Evolutionary conservation across 257 asterid genomes (phyloP).

Genomic region (Przewalskia tangutica): DNA sequence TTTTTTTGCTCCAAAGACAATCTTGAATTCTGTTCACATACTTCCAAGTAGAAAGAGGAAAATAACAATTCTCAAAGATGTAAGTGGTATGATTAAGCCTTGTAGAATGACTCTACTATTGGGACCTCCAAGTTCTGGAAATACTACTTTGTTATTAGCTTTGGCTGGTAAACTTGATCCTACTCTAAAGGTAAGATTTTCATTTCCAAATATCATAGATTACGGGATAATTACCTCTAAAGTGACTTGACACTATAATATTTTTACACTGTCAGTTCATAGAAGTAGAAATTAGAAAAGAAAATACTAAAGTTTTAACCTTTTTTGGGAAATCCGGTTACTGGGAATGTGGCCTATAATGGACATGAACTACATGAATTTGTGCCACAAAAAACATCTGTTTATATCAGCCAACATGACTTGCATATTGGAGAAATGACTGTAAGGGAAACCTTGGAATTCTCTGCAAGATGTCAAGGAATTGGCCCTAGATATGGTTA

Average conservation of each 20-base stretch:
- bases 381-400: constrained; percentile 47
- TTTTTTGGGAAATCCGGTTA: not conserved
- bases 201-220: no score
- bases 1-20: not conserved
- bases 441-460: constrained; percentile 57
- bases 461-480: constrained; percentile 63
- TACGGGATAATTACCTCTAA: no score
- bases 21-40: constrained; percentile 20
- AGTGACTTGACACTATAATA: not conserved
- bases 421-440: constrained; percentile 68
- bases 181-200: constrained; percentile 22
- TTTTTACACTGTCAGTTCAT: no score
- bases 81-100: constrained; percentile 55
- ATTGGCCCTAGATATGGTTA: constrained; percentile 59
- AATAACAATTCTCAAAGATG: constrained; percentile 40
- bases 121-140: not conserved
- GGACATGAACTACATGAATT: constrained; percentile 49
- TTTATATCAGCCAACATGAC: constrained; percentile 56
- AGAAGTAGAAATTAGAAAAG: no score
- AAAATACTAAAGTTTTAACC: no score
- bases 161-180: constrained; percentile 57
- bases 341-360: constrained; percentile 28
- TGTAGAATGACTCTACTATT: constrained; percentile 14
- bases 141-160: constrained; percentile 34
- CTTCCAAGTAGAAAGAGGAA: constrained; percentile 39